These are phyloP conservation scores for Myxozyma nipponensis DNA, from an alignment of 805 yeast genomes.

Conservation along the genomic window DNA sequence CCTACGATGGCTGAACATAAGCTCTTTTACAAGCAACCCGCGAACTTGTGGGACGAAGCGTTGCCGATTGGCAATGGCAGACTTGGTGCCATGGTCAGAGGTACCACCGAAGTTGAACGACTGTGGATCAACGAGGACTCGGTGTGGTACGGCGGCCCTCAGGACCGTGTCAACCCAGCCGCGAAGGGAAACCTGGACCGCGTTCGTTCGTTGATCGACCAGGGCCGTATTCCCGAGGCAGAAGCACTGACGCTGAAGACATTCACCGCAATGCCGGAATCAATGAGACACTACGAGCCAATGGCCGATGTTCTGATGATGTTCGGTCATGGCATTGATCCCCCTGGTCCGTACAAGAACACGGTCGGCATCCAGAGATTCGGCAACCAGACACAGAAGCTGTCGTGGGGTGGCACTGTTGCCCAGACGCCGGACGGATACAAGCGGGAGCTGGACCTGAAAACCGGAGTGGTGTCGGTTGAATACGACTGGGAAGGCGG, in stretches of 20 bases:
- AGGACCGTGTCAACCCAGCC: background rate
- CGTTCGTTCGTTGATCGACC: background rate
- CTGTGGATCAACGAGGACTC: background rate
- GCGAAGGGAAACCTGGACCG: background rate
- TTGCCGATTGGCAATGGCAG: conserved; percentile 1
- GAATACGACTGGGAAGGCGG: background rate
- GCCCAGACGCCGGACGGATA: too few species aligned
- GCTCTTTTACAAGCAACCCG: too few species aligned
- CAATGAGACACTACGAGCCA: background rate
- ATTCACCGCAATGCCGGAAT: background rate
- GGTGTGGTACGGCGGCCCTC: background rate
- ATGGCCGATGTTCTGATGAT: background rate
- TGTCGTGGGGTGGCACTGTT: too few species aligned
- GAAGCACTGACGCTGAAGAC: background rate
- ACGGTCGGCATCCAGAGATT: too few species aligned
- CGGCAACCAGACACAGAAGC: too few species aligned
- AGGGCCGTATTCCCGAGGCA: background rate
- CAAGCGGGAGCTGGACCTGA: too few species aligned
- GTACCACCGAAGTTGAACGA: background rate
- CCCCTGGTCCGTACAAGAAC: too few species aligned
- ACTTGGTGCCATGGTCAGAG: background rate
- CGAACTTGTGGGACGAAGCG: conserved; percentile 2
- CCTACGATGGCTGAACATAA: too few species aligned
- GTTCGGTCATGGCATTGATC: background rate
- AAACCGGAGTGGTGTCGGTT: too few species aligned